These are phyloP conservation scores for Hanseniaspora thailandica DNA, from an alignment of 805 yeast species.

Conservation along the genomic window DNA sequence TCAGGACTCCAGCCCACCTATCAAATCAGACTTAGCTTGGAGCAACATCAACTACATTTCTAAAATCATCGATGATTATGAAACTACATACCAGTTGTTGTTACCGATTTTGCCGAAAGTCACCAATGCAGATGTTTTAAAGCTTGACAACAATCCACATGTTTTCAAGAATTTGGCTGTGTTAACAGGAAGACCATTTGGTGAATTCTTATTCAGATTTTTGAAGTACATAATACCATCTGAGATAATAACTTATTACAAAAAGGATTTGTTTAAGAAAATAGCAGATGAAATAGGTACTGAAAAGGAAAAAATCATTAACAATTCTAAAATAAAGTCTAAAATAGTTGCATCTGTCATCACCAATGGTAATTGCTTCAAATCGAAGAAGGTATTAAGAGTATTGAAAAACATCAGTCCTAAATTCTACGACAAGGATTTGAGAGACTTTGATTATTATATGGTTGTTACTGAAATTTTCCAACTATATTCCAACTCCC, in stretches of 20 bases:
- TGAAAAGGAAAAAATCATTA: background rate
- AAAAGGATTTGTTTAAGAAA: slow-evolving; percentile 43
- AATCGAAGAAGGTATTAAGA: slow-evolving; percentile 6
- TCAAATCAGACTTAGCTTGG: slow-evolving; percentile 14
- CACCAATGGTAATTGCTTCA: slow-evolving; percentile 8
- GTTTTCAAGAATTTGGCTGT: slow-evolving; percentile 51
- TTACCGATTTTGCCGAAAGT: slow-evolving; percentile 70
- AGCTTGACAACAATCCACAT: slow-evolving; percentile 37
- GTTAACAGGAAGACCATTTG: slow-evolving; percentile 49
- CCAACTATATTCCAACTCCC: slow-evolving; percentile 9
- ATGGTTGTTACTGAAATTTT: slow-evolving; percentile 10
- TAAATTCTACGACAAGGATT: background rate
- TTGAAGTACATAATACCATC: slow-evolving; percentile 66
- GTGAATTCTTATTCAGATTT: slow-evolving; percentile 56
- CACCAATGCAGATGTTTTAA: slow-evolving; percentile 50
- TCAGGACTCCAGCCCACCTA: background rate
- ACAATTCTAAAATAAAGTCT: background rate
- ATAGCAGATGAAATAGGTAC: slow-evolving; percentile 21
- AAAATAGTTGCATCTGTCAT: slow-evolving; percentile 8
- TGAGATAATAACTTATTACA: slow-evolving; percentile 48
- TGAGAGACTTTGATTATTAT: slow-evolving; percentile 5
- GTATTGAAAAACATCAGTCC: slow-evolving; percentile 7
- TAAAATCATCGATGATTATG: slow-evolving; percentile 31
- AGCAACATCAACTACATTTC: slow-evolving; percentile 46
- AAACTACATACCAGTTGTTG: slow-evolving; percentile 67